Evolutionary conservation across 2,329 filamentous ascomycete genomes (phyloP).

Genomic region (Fusarium tjaetaba): DNA sequence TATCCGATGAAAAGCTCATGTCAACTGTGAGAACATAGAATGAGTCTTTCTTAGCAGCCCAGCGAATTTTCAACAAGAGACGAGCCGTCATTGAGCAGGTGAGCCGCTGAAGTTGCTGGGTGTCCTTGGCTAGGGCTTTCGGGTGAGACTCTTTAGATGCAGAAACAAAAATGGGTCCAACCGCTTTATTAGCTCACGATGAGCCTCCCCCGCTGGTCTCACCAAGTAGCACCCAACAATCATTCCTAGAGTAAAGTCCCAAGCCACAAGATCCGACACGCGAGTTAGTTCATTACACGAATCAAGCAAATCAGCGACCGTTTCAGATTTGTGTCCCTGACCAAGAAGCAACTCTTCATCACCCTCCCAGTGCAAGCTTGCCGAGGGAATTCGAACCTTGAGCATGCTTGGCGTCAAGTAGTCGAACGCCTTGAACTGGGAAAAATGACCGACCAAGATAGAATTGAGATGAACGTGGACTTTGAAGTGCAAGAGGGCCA

Average conservation of each 20-base stretch:
- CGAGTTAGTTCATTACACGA: accelerated
- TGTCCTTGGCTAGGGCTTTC: too few relatives aligned
- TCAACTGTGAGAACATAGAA: too few relatives aligned
- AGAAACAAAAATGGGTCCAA: not conserved
- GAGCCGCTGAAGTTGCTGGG: too few relatives aligned
- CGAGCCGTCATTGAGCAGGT: too few relatives aligned
- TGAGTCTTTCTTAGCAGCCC: too few relatives aligned
- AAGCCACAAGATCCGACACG: not conserved
- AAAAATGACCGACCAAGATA: not conserved
- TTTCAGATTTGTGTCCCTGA: not conserved
- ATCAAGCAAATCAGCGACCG: not conserved
- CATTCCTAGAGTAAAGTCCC: not conserved
- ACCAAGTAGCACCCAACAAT: not conserved
- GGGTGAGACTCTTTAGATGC: too few relatives aligned
- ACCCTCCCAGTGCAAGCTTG: not conserved
- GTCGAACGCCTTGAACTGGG: not conserved
- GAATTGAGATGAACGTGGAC: not conserved
- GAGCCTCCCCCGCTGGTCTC: accelerated
- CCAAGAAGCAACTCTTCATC: not conserved
- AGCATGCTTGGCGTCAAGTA: not conserved
- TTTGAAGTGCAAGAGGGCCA: not conserved
- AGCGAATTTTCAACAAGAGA: too few relatives aligned
- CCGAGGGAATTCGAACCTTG: not conserved
- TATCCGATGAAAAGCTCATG: too few relatives aligned
- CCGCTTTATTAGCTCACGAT: not conserved